Base-by-base conservation (phyloP, 371 early-diverging fungal genomes). In the Mucor mucedo region DNA sequence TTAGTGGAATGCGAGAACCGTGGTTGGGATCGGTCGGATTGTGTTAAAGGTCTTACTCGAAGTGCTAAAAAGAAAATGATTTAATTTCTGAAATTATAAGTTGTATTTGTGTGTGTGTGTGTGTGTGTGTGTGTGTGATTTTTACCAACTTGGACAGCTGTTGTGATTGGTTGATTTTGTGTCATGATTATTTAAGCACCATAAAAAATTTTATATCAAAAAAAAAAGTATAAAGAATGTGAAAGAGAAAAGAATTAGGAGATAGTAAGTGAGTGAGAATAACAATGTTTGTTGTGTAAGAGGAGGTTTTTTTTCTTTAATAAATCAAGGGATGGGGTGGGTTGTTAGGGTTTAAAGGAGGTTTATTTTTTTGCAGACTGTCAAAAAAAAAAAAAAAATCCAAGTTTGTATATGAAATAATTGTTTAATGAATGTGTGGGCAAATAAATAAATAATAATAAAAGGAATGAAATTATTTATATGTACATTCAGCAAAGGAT, bases 41-140 rank as follows among this genome's bases (percentile, higher is more conserved):
- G 41, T 28, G 82, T 75, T 52, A 87, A 65, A 41, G 87, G 87
- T 65, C 87, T 73, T 60, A 87, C 80, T 55, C 87, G 82, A 33
- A 87, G 75, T 16, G 84, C 87, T 86, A 47, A 42, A n/a, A 10
- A 16, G 30, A n/a, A 35, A 28, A 11, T 29, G 29, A 29, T 28
- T 32, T 42, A 21, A 16, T 39, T 39, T 35, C 6, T 39, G 13
- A 21, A 13, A 30, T 21, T 27, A n/a, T 28, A 45, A 8, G 38
- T 53, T 33, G 14, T 41, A 14, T 61, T 5, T 40, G 28, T 21
- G 2, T 44, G 4, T 40, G 2, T 44, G 21, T 44, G 44, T 40
- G 2, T 44, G 21, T 44, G 44, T 44, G 44, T 16, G 8, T 16
- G 21, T 21, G 21, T 21, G 21, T 44, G 44, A 5, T 5, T 29